A percentile compares a stretch with the other conserved stretches of the same genome.
These are phyloP conservation scores for Ceratocystis harringtonii DNA, from an alignment of 2,329 filamentous ascomycete species.

Conservation along the genomic window DNA sequence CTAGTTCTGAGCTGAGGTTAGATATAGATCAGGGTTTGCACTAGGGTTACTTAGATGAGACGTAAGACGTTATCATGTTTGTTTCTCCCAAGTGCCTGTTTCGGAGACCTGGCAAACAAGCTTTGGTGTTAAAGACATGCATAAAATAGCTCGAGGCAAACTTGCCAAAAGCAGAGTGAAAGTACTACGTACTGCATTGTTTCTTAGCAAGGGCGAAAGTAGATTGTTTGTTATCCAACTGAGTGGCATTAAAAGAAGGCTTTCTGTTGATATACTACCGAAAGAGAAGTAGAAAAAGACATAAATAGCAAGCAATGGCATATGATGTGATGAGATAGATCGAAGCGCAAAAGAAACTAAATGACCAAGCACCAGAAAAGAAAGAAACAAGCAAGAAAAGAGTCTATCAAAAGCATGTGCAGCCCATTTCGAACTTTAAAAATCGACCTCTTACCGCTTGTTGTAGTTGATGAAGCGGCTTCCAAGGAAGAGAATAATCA, in stretches of 20 bases:
- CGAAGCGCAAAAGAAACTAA: neutral
- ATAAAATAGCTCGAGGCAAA: no score
- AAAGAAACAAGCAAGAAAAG: neutral
- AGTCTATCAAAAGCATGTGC: neutral
- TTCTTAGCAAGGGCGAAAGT: no score
- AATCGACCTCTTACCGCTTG: slow-evolving; percentile 16
- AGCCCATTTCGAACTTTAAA: neutral
- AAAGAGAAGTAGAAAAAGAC: slow-evolving; percentile 2
- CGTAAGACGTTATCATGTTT: no score
- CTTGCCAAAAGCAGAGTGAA: no score
- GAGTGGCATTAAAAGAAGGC: neutral
- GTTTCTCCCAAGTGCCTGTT: no score
- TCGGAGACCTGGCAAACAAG: no score
- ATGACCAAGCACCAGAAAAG: neutral
- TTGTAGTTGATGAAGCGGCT: slow-evolving; percentile 41
- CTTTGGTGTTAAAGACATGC: no score
- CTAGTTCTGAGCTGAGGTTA: neutral
- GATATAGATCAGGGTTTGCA: no score
- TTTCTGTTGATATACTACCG: neutral
- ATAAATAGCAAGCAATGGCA: neutral
- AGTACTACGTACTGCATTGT: no score
- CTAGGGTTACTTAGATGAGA: no score
- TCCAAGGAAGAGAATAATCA: slow-evolving; percentile 45
- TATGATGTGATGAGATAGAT: neutral
- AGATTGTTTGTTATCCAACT: neutral